phyloP scores from a whole-genome alignment of 2,329 filamentous ascomycete species.

The Neophaeococcomyces aloes region DNA sequence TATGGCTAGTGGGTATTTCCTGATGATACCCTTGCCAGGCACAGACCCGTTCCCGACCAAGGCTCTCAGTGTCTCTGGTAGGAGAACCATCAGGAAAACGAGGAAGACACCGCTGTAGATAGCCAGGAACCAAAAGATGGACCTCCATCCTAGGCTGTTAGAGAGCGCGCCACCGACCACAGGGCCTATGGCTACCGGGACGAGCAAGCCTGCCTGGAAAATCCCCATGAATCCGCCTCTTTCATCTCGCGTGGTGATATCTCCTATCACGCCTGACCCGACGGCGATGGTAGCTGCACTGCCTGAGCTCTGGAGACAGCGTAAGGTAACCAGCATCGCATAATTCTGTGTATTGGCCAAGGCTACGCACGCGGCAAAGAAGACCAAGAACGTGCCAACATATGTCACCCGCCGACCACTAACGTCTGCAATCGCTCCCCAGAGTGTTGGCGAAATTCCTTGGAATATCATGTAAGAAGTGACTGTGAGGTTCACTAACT shows the following conservation, averaged over 20 bases:
- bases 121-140: slow-evolving; percentile 36
- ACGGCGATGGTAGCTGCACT: slow-evolving; percentile 36
- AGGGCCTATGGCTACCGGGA: slow-evolving; percentile 38
- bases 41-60: slow-evolving; percentile 28
- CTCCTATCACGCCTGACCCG: slow-evolving; percentile 33
- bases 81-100: slow-evolving; percentile 24
- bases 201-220: slow-evolving; percentile 30
- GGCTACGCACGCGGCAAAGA: slow-evolving; percentile 32
- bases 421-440: slow-evolving; percentile 33
- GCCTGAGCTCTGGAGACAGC: slow-evolving; percentile 36
- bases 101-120: slow-evolving; percentile 30
- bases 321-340: slow-evolving; percentile 30
- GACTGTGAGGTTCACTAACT: slow-evolving; percentile 35
- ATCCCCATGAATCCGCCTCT: slow-evolving; percentile 40
- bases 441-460: slow-evolving; percentile 34
- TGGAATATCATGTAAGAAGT: slow-evolving; percentile 39
- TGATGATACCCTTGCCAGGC: slow-evolving; percentile 14
- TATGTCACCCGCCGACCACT: slow-evolving; percentile 33
- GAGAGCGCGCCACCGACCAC: slow-evolving; percentile 34
- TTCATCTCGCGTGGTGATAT: slow-evolving; percentile 33
- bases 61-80: slow-evolving; percentile 33
- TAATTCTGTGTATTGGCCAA: slow-evolving; percentile 32
- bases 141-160: slow-evolving; percentile 30
- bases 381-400: slow-evolving; percentile 31
- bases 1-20: slow-evolving; percentile 17